phyloP scores from a whole-genome alignment of 2,329 filamentous ascomycete genomes.

The Colletotrichum musae region DNA sequence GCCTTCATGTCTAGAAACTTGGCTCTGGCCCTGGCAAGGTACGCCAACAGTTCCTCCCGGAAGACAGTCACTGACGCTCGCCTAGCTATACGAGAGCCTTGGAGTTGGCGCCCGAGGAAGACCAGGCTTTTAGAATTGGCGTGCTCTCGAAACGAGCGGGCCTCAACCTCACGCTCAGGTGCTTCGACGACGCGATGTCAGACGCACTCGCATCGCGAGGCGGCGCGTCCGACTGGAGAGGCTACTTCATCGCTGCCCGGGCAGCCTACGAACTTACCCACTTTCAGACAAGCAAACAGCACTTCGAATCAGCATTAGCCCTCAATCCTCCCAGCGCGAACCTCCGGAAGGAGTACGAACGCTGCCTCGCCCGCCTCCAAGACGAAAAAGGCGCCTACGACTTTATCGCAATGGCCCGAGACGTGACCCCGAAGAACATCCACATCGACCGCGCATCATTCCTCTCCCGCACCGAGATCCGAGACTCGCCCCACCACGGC shows the following conservation, averaged over 20 bases:
- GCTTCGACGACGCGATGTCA: conserved; percentile 50
- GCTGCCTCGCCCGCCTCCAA: conserved; percentile 37
- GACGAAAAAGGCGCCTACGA: conserved; percentile 41
- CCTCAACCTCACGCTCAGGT: conserved; percentile 50
- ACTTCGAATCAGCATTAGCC: conserved; percentile 46
- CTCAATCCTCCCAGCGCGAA: conserved; percentile 41
- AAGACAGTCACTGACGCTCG: background rate
- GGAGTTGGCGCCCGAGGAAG: conserved; percentile 41
- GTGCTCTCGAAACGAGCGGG: conserved; percentile 51
- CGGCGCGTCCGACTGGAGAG: conserved; percentile 49
- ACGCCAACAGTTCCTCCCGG: background rate
- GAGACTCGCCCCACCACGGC: conserved; percentile 52
- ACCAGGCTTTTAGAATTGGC: conserved; percentile 42
- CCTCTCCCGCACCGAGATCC: conserved; percentile 49
- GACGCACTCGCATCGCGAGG: conserved; percentile 51
- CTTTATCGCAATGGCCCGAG: conserved; percentile 35
- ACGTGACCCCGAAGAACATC: conserved; percentile 41
- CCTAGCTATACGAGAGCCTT: conserved; percentile 53
- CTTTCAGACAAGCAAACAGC: conserved; percentile 44
- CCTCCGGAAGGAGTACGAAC: conserved; percentile 42
- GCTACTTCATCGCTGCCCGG: conserved; percentile 51
- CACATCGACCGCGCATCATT: conserved; percentile 50
- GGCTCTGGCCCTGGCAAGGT: conserved; percentile 52
- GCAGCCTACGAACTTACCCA: conserved; percentile 53
- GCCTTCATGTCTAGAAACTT: conserved; percentile 49